A percentile compares a stretch with the other conserved stretches of the same genome.
phyloP scores from a whole-genome alignment of 202 grass and related monocot genomes.

The Setaria italica region DNA sequence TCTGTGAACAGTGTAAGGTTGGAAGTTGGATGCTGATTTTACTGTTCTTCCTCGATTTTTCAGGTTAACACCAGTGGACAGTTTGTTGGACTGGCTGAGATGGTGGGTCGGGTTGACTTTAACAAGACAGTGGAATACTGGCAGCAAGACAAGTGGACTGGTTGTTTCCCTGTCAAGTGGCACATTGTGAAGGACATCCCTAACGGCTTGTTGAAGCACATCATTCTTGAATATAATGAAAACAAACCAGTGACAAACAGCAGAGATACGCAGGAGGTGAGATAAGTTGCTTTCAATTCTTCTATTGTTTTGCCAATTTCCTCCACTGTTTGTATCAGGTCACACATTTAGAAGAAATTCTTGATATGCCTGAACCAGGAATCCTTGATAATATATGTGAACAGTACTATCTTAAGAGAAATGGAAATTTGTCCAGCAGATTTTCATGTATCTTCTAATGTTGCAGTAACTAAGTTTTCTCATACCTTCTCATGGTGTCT shows the following conservation, averaged over 20 bases:
- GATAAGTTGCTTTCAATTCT: neutral
- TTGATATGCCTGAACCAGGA: conserved; percentile 3
- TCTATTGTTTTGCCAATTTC: neutral
- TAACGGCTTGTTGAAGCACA: conserved; percentile 69
- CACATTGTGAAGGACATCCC: conserved; percentile 86
- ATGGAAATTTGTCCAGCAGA: neutral
- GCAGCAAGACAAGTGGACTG: conserved; percentile 79
- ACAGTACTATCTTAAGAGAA: neutral
- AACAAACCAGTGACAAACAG: conserved; percentile 86
- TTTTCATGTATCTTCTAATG: conserved; percentile 27
- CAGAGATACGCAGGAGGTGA: conserved; percentile 87
- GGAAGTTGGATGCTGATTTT: conserved; percentile 27
- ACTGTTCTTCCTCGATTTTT: conserved; percentile 25
- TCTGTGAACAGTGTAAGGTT: conserved; percentile 16
- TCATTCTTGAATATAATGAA: conserved; percentile 79
- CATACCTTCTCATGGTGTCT: conserved; percentile 22
- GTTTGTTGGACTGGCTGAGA: conserved; percentile 89
- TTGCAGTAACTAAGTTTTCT: conserved; percentile 1
- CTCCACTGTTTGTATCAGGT: conserved; percentile 7
- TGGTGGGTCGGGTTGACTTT: conserved; percentile 83
- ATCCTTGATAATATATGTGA: conserved; percentile 14
- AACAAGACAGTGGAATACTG: conserved; percentile 70
- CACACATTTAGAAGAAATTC: neutral
- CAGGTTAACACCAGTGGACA: conserved; percentile 78
- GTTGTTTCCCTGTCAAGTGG: conserved; percentile 84